phyloP scores from a whole-genome alignment of 2,329 filamentous ascomycete species.

The Botrytis sinoallii region DNA sequence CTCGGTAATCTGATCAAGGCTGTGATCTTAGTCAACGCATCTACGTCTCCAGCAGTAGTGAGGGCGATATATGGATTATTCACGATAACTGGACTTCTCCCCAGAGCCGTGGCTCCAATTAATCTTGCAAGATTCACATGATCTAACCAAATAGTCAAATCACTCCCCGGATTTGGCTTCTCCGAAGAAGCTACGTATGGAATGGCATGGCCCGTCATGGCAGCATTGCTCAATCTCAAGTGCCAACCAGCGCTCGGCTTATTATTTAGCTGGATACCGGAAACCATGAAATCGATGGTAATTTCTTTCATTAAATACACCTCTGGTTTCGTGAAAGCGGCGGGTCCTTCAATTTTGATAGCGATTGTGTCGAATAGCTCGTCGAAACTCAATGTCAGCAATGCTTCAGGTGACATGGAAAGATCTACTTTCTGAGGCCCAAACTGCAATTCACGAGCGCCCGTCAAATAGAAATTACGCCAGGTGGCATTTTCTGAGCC shows the following conservation, averaged over 20 bases:
- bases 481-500: too few relatives aligned
- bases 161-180: background rate
- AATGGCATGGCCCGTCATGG: background rate
- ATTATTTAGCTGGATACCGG: too few relatives aligned
- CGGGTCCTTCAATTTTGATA: too few relatives aligned
- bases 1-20: background rate
- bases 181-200: background rate
- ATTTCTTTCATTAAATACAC: too few relatives aligned
- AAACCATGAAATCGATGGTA: too few relatives aligned
- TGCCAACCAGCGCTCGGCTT: background rate
- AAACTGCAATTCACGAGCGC: too few relatives aligned
- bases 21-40: background rate
- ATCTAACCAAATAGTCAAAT: background rate
- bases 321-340: too few relatives aligned
- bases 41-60: background rate
- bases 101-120: background rate
- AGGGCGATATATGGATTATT: background rate
- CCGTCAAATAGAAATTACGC: too few relatives aligned
- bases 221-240: background rate
- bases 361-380: too few relatives aligned
- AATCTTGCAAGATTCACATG: background rate
- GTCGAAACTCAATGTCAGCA: too few relatives aligned
- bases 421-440: too few relatives aligned
- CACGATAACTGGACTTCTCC: background rate
- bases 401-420: too few relatives aligned